Conservation (phyloP, 1,139 yeast species). For the Saccharomyces hybrid region DNA sequence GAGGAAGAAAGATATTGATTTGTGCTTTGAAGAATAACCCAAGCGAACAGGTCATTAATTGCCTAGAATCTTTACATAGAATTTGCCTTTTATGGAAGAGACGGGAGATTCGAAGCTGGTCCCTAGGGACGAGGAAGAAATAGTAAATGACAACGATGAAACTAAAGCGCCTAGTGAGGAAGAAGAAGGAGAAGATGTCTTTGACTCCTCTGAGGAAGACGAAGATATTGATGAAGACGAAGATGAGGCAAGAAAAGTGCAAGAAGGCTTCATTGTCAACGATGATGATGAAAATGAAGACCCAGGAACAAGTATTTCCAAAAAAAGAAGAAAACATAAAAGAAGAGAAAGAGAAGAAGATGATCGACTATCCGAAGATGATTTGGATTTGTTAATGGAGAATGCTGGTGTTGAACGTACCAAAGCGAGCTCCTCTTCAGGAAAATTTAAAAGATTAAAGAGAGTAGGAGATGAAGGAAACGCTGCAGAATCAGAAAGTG, state of each 20-base stretch:
- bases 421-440: conserved; percentile 36
- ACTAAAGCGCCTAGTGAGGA: conserved; percentile 35
- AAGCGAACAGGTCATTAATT: not conserved
- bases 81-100: not conserved
- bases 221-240: conserved; percentile 71
- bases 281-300: conserved; percentile 68
- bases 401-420: conserved; percentile 62
- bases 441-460: conserved; percentile 72
- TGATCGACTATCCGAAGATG: conserved; percentile 86
- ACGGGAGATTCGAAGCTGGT: not conserved
- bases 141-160: conserved; percentile 29
- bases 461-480: conserved; percentile 41
- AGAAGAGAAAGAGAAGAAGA: conserved; percentile 35
- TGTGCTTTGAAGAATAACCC: not conserved
- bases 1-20: not conserved
- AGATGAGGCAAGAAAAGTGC: conserved; percentile 64
- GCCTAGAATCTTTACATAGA: not conserved
- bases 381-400: conserved; percentile 82
- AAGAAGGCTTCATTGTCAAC: conserved; percentile 91
- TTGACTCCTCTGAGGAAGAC: conserved; percentile 68
- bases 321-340: conserved; percentile 38
- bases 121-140: conserved; percentile 25
- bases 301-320: conserved; percentile 34
- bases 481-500: conserved; percentile 27
- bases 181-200: conserved; percentile 40